Evolutionary conservation across 108 stramenopile genomes (phyloP), one percentile per base, ranked within the genome.

Genomic region (Cyclostephanos tholiformis): DNA sequence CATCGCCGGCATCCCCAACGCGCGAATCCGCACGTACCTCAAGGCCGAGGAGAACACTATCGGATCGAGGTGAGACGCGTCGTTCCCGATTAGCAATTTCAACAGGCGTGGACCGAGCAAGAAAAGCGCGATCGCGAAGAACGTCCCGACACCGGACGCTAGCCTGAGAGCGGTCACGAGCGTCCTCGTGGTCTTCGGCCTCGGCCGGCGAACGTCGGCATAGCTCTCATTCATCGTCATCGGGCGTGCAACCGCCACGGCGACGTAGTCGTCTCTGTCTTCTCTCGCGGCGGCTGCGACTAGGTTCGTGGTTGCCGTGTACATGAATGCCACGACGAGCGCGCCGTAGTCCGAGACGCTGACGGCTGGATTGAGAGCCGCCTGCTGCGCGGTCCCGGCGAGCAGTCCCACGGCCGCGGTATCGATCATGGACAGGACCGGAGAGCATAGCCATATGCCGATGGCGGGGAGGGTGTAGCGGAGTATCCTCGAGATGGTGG

Each of bases 381-480:
- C 93, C 68, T 91, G 93, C 60, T 95, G 93, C 12, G 82, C 84
- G 32, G 93, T 94, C 8, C 93, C 93, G 9, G 86, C 83, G 20
- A 94, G 67, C 11, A 94, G 38, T 4, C 93, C 93, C 12, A 94
- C 93, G 7, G 89, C 76, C 6, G 85, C 84, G 11, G 93, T 91
- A 58, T 95, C 93, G 70, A 95, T 95, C 79, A 95, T 76, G 35
- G 89, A 90, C 12, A 95, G 67, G 0, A 95, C 65, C 6, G 91
- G 95, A 25, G 77, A 66, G 55, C 95, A 95, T 13, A 92, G 66
- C 91, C 91, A 95, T 13, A 95, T 88, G 4, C 92, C 95, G 56
- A 92, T 90, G 0, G 95, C 95, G 2, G 95, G 91, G 67, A 93
- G 72, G 51, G 90, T 89, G 74, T 88, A 95, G n/a, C 75, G 84